Conservation (phyloP, 2,329 filamentous ascomycete species). For the Gyromitra esculenta region DNA sequence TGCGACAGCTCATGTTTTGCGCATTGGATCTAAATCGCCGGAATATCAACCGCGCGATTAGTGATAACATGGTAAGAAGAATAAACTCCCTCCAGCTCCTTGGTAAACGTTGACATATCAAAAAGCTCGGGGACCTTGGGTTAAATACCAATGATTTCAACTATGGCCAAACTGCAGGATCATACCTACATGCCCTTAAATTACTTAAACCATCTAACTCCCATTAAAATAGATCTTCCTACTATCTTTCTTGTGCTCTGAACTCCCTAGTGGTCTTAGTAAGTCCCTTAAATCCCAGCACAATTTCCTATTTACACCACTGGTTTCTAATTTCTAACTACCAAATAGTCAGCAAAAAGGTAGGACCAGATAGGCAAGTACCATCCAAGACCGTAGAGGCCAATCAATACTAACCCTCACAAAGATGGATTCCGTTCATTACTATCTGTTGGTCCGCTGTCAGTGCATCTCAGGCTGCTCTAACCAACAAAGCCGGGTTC, state of each 20-base stretch:
- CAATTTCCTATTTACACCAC: not conserved
- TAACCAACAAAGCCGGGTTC: slow-evolving; percentile 61
- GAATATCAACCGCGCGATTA: slow-evolving; percentile 63
- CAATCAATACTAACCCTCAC: not conserved
- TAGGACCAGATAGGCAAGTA: slow-evolving; percentile 64
- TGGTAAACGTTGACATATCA: not conserved
- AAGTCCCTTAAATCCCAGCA: slow-evolving; percentile 1
- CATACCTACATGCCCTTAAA: not conserved
- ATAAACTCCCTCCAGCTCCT: not conserved
- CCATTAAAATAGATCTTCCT: slow-evolving; percentile 60
- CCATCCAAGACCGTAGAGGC: slow-evolving; percentile 9
- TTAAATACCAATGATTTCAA: slow-evolving; percentile 65
- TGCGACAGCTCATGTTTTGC: slow-evolving; percentile 66
- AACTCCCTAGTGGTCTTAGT: slow-evolving; percentile 64
- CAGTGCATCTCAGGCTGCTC: slow-evolving; percentile 61
- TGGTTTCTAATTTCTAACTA: slow-evolving; percentile 40
- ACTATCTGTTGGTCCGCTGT: slow-evolving; percentile 63
- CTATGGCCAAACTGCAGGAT: slow-evolving; percentile 59
- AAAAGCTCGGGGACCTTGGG: slow-evolving; percentile 59
- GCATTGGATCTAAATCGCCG: slow-evolving; percentile 64
- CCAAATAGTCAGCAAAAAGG: slow-evolving; percentile 63
- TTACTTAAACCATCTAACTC: not conserved
- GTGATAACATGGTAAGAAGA: slow-evolving; percentile 56
- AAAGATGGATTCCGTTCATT: slow-evolving; percentile 62
- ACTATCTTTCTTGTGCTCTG: slow-evolving; percentile 64